Evolutionary conservation across 2,329 filamentous ascomycete species (phyloP).

Genomic region (Fusarium gaditjirri): DNA sequence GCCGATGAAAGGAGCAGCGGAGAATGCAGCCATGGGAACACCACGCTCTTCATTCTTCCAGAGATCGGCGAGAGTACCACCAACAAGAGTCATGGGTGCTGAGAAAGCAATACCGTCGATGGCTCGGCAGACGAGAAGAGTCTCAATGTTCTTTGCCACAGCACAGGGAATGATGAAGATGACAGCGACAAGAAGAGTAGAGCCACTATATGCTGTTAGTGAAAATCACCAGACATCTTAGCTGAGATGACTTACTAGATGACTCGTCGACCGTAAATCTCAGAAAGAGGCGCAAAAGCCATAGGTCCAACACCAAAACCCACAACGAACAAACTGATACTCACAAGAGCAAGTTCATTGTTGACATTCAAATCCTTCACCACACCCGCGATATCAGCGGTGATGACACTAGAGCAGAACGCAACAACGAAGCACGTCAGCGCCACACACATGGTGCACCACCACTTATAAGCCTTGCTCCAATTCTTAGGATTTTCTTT

Average conservation of each 20-base stretch:
- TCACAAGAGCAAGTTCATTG: conserved; percentile 76
- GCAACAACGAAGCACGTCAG: conserved; percentile 79
- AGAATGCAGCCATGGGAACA: conserved; percentile 88
- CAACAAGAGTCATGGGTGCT: conserved; percentile 87
- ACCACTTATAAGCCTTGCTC: conserved; percentile 83
- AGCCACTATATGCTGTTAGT: conserved; percentile 49
- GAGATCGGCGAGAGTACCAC: conserved; percentile 84
- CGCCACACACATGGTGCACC: conserved; percentile 86
- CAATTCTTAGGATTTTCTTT: conserved; percentile 88
- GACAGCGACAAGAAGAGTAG: conserved; percentile 75
- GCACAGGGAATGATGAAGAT: conserved; percentile 85
- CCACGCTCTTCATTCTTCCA: conserved; percentile 86
- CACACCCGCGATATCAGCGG: conserved; percentile 76
- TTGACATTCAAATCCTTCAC: conserved; percentile 72
- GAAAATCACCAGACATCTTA: background rate
- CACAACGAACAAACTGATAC: conserved; percentile 80
- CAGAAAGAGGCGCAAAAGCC: conserved; percentile 81
- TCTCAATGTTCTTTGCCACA: conserved; percentile 78
- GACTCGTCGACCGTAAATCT: conserved; percentile 76
- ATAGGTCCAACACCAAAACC: conserved; percentile 86
- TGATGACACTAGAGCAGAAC: conserved; percentile 79
- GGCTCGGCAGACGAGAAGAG: conserved; percentile 78
- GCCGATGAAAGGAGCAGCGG: conserved; percentile 83
- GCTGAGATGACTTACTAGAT: conserved; percentile 66
- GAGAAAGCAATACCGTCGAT: conserved; percentile 88